phyloP scores from a whole-genome alignment of 345 rosid species.

The Trapa bicornis region DNA sequence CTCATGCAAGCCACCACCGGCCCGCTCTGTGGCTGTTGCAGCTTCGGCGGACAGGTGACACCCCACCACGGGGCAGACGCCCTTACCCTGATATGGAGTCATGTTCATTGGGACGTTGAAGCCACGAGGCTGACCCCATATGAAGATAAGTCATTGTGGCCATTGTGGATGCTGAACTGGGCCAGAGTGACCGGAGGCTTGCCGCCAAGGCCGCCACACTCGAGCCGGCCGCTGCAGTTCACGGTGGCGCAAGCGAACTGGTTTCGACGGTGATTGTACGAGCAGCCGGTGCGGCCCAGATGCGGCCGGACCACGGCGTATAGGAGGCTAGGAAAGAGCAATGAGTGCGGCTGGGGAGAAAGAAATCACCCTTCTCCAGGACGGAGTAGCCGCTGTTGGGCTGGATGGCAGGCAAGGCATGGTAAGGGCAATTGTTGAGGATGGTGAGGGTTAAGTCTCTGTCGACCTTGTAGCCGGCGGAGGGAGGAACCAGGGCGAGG shows the following conservation, averaged over 20 bases:
- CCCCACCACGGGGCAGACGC: conserved; percentile 80
- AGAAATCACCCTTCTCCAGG: conserved; percentile 68
- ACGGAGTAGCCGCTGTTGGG: conserved; percentile 75
- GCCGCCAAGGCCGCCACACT: conserved; percentile 82
- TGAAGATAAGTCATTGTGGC: conserved; percentile 52
- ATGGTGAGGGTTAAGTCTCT: conserved; percentile 46
- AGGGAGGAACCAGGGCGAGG: conserved; percentile 13
- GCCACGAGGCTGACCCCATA: conserved; percentile 79
- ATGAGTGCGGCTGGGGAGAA: conserved; percentile 45
- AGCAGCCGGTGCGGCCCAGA: conserved; percentile 87
- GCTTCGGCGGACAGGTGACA: conserved; percentile 57
- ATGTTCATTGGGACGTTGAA: conserved; percentile 83
- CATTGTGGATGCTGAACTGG: conserved; percentile 67
- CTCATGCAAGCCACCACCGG: conserved; percentile 80
- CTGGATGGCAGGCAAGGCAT: conserved; percentile 82
- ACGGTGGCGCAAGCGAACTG: conserved; percentile 63
- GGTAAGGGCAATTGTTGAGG: conserved; percentile 83
- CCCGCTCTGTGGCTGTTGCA: conserved; percentile 41
- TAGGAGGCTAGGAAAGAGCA: conserved; percentile 63
- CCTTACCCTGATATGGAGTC: conserved; percentile 87
- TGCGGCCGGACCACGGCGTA: conserved; percentile 77
- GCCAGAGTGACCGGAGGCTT: conserved; percentile 63
- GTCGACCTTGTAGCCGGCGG: conserved; percentile 15
- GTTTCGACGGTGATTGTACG: conserved; percentile 16
- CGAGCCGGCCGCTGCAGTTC: conserved; percentile 59